Percentiles rank a stretch among this genome's conserved stretches.
phyloP scores from a whole-genome alignment of 495 filamentous ascomycete species.

The Talaromyces wortmannii region DNA sequence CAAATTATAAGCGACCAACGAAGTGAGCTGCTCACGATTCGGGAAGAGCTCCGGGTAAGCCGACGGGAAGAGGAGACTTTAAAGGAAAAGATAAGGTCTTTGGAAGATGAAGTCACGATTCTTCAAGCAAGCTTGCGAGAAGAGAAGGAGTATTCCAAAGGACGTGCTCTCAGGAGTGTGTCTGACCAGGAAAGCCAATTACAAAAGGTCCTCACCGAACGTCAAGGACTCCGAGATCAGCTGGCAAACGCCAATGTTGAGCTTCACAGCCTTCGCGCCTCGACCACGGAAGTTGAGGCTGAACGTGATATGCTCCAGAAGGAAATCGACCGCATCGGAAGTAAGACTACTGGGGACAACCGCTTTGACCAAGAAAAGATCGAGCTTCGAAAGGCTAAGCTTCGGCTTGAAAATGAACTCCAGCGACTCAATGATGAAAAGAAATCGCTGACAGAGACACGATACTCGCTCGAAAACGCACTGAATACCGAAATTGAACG shows the following conservation, averaged over 20 bases:
- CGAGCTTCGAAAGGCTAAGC: slow-evolving; percentile 51
- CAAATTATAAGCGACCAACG: slow-evolving; percentile 45
- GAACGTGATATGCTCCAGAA: slow-evolving; percentile 59
- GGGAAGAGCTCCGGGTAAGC: slow-evolving; percentile 62
- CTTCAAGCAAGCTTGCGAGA: slow-evolving; percentile 70
- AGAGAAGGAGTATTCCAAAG: slow-evolving; percentile 57
- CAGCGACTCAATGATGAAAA: slow-evolving; percentile 53
- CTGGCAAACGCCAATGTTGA: slow-evolving; percentile 55
- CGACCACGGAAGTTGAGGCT: slow-evolving; percentile 46
- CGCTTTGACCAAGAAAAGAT: slow-evolving; percentile 56
- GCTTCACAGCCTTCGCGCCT: slow-evolving; percentile 46
- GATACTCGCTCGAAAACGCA: slow-evolving; percentile 47
- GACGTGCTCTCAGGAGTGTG: slow-evolving; percentile 39
- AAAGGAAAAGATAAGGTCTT: slow-evolving; percentile 59
- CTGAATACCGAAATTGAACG: slow-evolving; percentile 48
- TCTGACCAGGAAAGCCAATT: slow-evolving; percentile 41
- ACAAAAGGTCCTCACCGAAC: slow-evolving; percentile 47
- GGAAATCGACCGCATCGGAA: slow-evolving; percentile 43
- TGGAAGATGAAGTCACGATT: slow-evolving; percentile 77
- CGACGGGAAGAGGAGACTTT: slow-evolving; percentile 57
- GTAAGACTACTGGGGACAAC: slow-evolving; percentile 44
- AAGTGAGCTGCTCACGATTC: slow-evolving; percentile 51
- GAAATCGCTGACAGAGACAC: slow-evolving; percentile 38
- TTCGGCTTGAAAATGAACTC: slow-evolving; percentile 53
- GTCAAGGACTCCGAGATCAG: slow-evolving; percentile 56